Evolutionary conservation across 1,284 basidiomycete species (phyloP).

Genomic region (Earliella scabrosa): DNA sequence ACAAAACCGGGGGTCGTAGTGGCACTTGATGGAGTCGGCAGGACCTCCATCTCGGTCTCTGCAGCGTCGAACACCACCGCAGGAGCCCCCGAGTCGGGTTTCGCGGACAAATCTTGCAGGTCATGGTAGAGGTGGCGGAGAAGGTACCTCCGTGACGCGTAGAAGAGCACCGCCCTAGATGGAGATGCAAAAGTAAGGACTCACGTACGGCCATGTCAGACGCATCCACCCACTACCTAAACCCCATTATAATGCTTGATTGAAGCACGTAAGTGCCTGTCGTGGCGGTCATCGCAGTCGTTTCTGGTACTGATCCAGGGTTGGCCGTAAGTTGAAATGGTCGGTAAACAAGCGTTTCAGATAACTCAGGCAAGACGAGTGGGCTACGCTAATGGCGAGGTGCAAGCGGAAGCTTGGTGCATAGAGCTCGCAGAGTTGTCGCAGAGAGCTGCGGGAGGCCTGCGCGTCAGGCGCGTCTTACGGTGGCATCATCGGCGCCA

Average conservation of each 20-base stretch:
- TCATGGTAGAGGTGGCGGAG: conserved; percentile 60
- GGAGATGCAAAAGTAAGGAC: not conserved
- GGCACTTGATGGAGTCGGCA: conserved; percentile 46
- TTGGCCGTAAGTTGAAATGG: no score
- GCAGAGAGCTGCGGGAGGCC: no score
- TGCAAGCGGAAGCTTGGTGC: no score
- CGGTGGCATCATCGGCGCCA: no score
- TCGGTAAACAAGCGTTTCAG: no score
- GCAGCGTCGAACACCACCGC: conserved; percentile 24
- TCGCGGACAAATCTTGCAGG: conserved; percentile 44
- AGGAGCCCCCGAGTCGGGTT: conserved; percentile 28
- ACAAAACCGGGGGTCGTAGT: conserved; percentile 29
- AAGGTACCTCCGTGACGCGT: conserved; percentile 58
- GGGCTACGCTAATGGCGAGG: no score
- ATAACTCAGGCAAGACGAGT: no score
- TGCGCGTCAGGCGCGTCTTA: no score
- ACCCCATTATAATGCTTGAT: not conserved
- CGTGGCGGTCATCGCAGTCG: not conserved
- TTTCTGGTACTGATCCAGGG: no score
- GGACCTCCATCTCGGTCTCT: conserved; percentile 43
- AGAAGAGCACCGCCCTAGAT: conserved; percentile 44
- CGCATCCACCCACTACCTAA: not conserved
- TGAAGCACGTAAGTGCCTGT: not conserved
- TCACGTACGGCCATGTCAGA: not conserved
- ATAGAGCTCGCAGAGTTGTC: no score